Evolutionary conservation across 805 yeast genomes (phyloP).

Genomic region (Tetrapisispora taiwanensis): DNA sequence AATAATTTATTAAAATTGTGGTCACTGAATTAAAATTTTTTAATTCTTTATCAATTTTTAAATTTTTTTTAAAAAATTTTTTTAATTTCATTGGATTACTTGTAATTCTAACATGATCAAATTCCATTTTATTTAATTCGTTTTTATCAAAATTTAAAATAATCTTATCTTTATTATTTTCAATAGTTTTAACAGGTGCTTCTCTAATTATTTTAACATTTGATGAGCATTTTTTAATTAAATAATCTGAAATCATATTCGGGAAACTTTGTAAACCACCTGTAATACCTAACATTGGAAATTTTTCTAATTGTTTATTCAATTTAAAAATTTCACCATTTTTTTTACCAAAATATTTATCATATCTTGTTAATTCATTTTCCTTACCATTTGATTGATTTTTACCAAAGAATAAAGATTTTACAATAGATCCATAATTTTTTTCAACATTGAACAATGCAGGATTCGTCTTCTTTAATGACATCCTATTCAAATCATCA

Average conservation of each 20-base stretch:
- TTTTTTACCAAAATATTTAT: constrained; percentile 31
- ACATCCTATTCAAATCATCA: constrained; percentile 59
- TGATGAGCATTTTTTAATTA: constrained; percentile 1
- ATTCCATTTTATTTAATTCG: constrained; percentile 11
- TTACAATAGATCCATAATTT: constrained; percentile 47
- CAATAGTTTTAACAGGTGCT: constrained; percentile 3
- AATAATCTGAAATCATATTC: constrained; percentile 1
- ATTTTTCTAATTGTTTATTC: constrained; percentile 34
- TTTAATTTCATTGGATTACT: constrained; percentile 38
- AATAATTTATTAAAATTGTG: constrained; percentile 65
- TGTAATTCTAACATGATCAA: constrained; percentile 54
- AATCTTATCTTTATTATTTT: not conserved
- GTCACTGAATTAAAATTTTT: constrained; percentile 28
- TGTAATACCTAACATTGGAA: constrained; percentile 51
- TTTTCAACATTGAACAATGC: constrained; percentile 47
- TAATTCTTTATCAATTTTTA: constrained; percentile 15
- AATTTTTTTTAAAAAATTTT: constrained; percentile 19
- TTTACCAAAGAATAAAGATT: constrained; percentile 21
- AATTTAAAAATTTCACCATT: constrained; percentile 31
- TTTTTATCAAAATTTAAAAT: not conserved
- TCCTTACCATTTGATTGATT: constrained; percentile 6
- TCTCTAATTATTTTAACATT: constrained; percentile 2
- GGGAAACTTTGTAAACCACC: constrained; percentile 52
- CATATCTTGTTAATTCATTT: constrained; percentile 29
- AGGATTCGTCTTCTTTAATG: constrained; percentile 54